Evolutionary conservation across 306 rosid genomes (phyloP).

Genomic region (Vicia sativa): DNA sequence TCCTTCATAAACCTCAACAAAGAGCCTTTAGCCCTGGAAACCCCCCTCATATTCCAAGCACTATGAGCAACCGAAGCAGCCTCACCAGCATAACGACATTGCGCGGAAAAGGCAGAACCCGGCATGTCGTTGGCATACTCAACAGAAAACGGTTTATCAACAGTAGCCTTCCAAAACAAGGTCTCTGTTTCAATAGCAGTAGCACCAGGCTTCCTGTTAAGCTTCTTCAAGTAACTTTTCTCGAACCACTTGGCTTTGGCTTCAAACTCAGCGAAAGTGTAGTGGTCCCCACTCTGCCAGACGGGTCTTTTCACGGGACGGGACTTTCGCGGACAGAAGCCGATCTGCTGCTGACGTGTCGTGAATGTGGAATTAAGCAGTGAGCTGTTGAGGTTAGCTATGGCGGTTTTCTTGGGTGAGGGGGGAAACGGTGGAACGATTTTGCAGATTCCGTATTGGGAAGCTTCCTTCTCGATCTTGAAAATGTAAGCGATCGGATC

Average conservation of each 20-base stretch:
- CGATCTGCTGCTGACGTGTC: constrained; percentile 99
- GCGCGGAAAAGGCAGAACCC: constrained; percentile 81
- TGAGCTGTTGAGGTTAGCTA: constrained; percentile 75
- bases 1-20: constrained; percentile 96
- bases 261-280: constrained; percentile 76
- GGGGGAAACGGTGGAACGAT: constrained; percentile 89
- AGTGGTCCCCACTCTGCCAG: constrained; percentile 94
- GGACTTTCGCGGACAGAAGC: constrained; percentile 83
- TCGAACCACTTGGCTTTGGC: constrained; percentile 82
- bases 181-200: constrained; percentile 72
- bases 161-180: constrained; percentile 89
- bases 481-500: constrained; percentile 98
- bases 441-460: constrained; percentile 93
- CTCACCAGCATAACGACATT: constrained; percentile 63
- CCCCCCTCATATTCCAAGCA: constrained; percentile 94
- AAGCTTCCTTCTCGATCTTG: constrained; percentile 98
- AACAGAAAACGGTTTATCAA: constrained; percentile 87
- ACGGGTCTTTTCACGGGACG: constrained; percentile 87
- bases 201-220: constrained; percentile 45
- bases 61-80: constrained; percentile 72
- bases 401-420: constrained; percentile 72
- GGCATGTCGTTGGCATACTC: constrained; percentile 99
- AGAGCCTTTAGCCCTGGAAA: constrained; percentile 84
- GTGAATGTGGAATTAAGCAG: constrained; percentile 72
- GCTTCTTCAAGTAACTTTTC: constrained; percentile 57